A percentile compares a stretch with the other conserved stretches of the same genome.
These are phyloP conservation scores for Neurospora sp. DNA, from an alignment of 495 filamentous ascomycete species.

Conservation along the genomic window DNA sequence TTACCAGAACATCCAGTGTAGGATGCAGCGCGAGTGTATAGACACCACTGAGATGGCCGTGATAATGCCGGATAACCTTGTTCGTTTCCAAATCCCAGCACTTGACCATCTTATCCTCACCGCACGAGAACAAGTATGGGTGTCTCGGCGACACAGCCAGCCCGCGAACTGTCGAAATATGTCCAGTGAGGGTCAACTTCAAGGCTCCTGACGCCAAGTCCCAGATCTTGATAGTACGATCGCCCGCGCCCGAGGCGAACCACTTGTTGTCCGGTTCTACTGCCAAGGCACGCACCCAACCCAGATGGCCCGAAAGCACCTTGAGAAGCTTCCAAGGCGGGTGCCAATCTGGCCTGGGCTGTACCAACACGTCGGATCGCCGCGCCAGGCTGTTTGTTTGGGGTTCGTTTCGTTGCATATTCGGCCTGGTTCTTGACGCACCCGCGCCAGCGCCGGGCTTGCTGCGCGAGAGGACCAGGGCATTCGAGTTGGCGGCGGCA, in stretches of 20 bases:
- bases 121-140: conserved; percentile 95
- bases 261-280: conserved; percentile 95
- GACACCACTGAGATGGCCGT: conserved; percentile 93
- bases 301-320: conserved; percentile 91
- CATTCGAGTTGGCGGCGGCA: conserved; percentile 40
- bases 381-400: conserved; percentile 47
- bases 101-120: conserved; percentile 99
- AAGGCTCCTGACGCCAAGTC: conserved; percentile 79
- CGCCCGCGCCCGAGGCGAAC: conserved; percentile 94
- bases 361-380: conserved; percentile 52
- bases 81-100: conserved; percentile 99
- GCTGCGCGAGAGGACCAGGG: conserved; percentile 43
- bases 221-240: conserved; percentile 99
- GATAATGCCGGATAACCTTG: conserved; percentile 97
- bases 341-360: conserved; percentile 85
- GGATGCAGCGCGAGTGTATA: conserved; percentile 89
- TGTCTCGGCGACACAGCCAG: conserved; percentile 88
- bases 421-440: conserved; percentile 3
- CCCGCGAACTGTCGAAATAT: conserved; percentile 93
- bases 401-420: conserved; percentile 16
- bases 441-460: conserved; percentile 7
- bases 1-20: conserved; percentile 87
- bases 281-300: conserved; percentile 87
- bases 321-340: conserved; percentile 97
- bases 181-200: conserved; percentile 83